Evolutionary conservation across 257 asterid genomes (phyloP), one percentile per base, ranked within the genome.

Genomic region (Datura wrightii): DNA sequence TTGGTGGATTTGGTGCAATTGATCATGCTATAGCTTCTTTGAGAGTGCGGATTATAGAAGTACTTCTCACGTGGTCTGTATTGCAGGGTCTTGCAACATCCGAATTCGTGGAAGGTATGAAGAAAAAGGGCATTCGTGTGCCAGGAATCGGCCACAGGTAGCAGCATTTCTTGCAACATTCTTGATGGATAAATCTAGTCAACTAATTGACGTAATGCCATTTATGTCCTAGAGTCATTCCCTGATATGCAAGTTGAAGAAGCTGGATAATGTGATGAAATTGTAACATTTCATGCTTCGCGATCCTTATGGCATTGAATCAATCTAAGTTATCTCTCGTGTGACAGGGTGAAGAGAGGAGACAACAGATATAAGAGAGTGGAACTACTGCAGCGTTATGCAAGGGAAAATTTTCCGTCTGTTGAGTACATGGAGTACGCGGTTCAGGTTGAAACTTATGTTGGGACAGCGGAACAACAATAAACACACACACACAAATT

Each of bases 101-200:
- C 74, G 97, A 96, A 84, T 96, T 94, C 85, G 98, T 96, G 59
- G 98, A 96, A 87, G 83, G 92, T 92, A 95, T 96, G 99, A 96
- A 94, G 90, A 96, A 92, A 96, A 96, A 93, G 90, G 98, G 98
- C 84, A 94, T 94, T 82, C 94, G 98, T 16, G 98, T 96, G 82
- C 99, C 98, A 58, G 97, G 98, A 62, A 96, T 96, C 58, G 99
- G 99, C 55, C 99, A 96, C 94, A 93, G 98, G 97, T 94, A 90
- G 81, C 55, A 90, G 81, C 56, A 60, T 37, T 66, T 16, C 59
- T 18, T 80, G 80, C 54, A 34, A 18, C 69, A 36, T 8, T 79
- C 13, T 19, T 58, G 31, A 58, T 18, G 11, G 63, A 58, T 56
- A 56, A 16, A 16, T 56, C 63, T 56, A 56, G 63, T 56, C 10